Evolutionary conservation across 352 stramenopile species (phyloP).

Genomic region (Pythium volutum): DNA sequence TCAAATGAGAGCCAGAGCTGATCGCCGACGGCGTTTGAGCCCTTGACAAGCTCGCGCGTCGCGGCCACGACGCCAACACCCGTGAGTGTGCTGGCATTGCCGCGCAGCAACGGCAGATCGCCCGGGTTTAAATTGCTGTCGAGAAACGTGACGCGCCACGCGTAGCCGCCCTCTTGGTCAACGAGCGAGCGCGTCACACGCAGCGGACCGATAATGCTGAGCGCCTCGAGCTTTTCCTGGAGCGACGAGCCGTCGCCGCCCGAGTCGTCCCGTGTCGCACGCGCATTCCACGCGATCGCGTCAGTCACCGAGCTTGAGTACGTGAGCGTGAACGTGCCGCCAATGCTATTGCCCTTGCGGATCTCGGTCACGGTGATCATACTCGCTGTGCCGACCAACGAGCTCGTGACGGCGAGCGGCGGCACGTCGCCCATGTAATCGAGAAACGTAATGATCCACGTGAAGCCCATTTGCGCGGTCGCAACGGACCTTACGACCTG

Average conservation of each 20-base stretch:
- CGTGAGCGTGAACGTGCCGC: slow-evolving; percentile 53
- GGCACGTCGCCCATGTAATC: slow-evolving; percentile 72
- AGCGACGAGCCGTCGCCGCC: slow-evolving; percentile 53
- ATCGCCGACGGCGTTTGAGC: slow-evolving; percentile 65
- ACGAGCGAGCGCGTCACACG: slow-evolving; percentile 36
- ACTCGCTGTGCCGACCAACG: slow-evolving; percentile 56
- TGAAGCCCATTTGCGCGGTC: slow-evolving; percentile 60
- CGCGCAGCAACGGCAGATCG: slow-evolving; percentile 47
- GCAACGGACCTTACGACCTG: slow-evolving; percentile 49
- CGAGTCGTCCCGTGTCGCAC: slow-evolving; percentile 33
- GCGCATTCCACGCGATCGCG: slow-evolving; percentile 47
- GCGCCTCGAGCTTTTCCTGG: slow-evolving; percentile 67
- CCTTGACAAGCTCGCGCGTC: slow-evolving; percentile 52
- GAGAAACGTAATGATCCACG: slow-evolving; percentile 74
- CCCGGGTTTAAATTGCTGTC: slow-evolving; percentile 63
- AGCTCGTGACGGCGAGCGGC: slow-evolving; percentile 50
- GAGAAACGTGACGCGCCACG: slow-evolving; percentile 75
- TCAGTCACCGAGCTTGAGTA: slow-evolving; percentile 43
- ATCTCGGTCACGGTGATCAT: slow-evolving; percentile 56
- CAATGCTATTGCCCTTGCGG: slow-evolving; percentile 68
- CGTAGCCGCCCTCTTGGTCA: slow-evolving; percentile 57
- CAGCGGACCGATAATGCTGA: slow-evolving; percentile 49
- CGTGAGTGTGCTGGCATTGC: slow-evolving; percentile 31
- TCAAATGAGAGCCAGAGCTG: slow-evolving; percentile 80
- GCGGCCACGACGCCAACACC: slow-evolving; percentile 44